Evolutionary conservation across 2,329 filamentous ascomycete species (phyloP), one percentile per base, ranked within the genome.

Genomic region (Cyphellophora attinorum): DNA sequence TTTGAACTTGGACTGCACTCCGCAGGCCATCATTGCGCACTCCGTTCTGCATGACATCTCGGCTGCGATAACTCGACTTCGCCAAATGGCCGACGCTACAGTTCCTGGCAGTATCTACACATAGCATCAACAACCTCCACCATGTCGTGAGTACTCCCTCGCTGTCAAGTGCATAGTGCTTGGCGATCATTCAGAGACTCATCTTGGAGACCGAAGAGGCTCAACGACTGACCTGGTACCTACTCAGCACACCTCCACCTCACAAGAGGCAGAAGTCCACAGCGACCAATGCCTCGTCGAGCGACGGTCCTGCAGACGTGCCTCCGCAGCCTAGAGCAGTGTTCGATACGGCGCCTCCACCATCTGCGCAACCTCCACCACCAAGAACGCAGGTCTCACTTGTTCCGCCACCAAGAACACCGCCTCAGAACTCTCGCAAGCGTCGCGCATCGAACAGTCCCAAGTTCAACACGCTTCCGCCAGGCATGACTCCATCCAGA

Each of bases 401-500:
- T n/a, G 40, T 41, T 29, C 42, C 42, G 12, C 37, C 47, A 15
- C 36, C 41, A 13, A 25, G 21, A 25, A 8, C 30, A 19, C 27
- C 37, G 18, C 19, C 42, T 13, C 18, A 31, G 33, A 64, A 61
- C 42, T 57, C 62, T 23, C 60, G 61, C 39, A 67, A 66, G 55
- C 58, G 62, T 38, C 59, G 58, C 39, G 52, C 59, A 39, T 63
- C 60, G 16, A 59, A 41, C 27, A 47, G 44, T 40, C 46, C 46
- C 6, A 39, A 44, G 27, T 19, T 45, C 14, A 40, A 48, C 23
- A 42, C 45, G 3, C 38, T 44, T 19, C 44, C 44, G 19, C 47
- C 43, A 18, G 37, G 36, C 15, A 34, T 38, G n/a, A 29, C 38
- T 5, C 31, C 42, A 11, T 17, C 34, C 32, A n/a, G 30, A 21